Percentiles rank a stretch among this genome's conserved stretches.
Evolutionary conservation across 2,329 filamentous ascomycete species (phyloP).

Genomic region (Hirsutella rhossiliensis): DNA sequence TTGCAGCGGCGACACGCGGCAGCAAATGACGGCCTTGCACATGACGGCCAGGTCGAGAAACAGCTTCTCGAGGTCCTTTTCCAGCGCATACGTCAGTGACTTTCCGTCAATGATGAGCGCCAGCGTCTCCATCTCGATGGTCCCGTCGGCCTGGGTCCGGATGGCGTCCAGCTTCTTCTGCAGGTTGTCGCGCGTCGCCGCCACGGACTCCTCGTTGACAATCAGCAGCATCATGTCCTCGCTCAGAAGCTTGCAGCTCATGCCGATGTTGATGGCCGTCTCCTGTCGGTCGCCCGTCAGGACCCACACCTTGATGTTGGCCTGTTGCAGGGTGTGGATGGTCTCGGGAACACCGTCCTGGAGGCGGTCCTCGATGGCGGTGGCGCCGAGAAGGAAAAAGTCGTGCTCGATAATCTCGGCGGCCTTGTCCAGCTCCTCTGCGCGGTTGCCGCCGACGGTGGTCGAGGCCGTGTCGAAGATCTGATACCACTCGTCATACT

Average conservation of each 20-base stretch:
- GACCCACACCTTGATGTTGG: conserved; percentile 98
- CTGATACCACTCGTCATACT: conserved; percentile 77
- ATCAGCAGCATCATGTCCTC: conserved; percentile 98
- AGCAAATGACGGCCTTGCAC: conserved; percentile 99
- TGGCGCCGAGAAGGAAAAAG: conserved; percentile 83
- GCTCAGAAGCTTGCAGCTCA: conserved; percentile 97
- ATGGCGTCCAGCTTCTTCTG: conserved; percentile 91
- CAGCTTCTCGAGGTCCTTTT: conserved; percentile 84
- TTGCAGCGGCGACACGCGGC: conserved; percentile 90
- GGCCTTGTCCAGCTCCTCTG: conserved; percentile 93
- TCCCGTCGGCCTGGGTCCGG: conserved; percentile 64
- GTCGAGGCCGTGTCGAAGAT: conserved; percentile 82
- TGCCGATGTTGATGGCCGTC: conserved; percentile 98
- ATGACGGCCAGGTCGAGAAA: conserved; percentile 88
- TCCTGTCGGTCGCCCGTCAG: conserved; percentile 95
- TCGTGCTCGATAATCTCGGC: conserved; percentile 91
- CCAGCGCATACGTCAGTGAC: conserved; percentile 83
- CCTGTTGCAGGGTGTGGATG: conserved; percentile 91
- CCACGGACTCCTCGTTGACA: conserved; percentile 77
- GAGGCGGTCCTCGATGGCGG: conserved; percentile 91
- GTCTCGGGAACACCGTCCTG: conserved; percentile 98
- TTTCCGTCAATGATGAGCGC: conserved; percentile 95
- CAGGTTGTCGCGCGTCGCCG: conserved; percentile 74
- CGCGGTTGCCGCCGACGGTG: conserved; percentile 82
- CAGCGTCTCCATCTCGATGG: conserved; percentile 71